These are phyloP conservation scores for Rossbeevera mucosa DNA, from an alignment of 768 basidiomycete genomes.

Conservation along the genomic window DNA sequence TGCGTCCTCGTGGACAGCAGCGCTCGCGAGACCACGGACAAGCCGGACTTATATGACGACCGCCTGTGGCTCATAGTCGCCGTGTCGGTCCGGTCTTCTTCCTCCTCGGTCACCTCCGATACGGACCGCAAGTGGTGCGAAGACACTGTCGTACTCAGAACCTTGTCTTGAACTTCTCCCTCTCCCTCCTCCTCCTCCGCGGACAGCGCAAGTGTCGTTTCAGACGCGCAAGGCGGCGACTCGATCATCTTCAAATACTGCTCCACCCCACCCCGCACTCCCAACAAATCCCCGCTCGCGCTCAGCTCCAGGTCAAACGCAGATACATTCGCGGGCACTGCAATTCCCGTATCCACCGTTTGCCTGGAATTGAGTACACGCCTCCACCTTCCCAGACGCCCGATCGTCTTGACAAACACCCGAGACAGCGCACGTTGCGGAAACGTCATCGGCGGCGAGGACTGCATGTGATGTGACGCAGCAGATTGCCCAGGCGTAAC, in stretches of 20 bases:
- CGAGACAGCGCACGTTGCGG: slow-evolving; percentile 67
- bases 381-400: slow-evolving; percentile 77
- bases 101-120: slow-evolving; percentile 31
- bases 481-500: slow-evolving; percentile 14
- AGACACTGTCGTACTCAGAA: slow-evolving; percentile 1
- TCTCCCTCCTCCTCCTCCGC: background rate
- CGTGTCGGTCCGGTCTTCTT: slow-evolving; percentile 21
- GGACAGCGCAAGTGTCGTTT: background rate
- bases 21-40: slow-evolving; percentile 19
- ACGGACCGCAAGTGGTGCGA: slow-evolving; percentile 27
- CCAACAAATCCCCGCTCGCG: slow-evolving; percentile 56
- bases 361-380: slow-evolving; percentile 60
- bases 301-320: slow-evolving; percentile 68
- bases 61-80: slow-evolving; percentile 13
- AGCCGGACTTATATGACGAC: slow-evolving; percentile 21
- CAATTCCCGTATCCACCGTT: slow-evolving; percentile 33
- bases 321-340: slow-evolving; percentile 47
- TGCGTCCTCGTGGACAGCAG: slow-evolving; percentile 25
- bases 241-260: slow-evolving; percentile 59
- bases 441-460: slow-evolving; percentile 38
- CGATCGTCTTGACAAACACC: slow-evolving; percentile 76
- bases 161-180: slow-evolving; percentile 8
- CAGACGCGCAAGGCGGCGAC: slow-evolving; percentile 21
- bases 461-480: slow-evolving; percentile 25
- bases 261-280: slow-evolving; percentile 59